These are phyloP conservation scores for Oenanthe sinensis DNA, from an alignment of 129 eudicot genomes.

Conservation along the genomic window DNA sequence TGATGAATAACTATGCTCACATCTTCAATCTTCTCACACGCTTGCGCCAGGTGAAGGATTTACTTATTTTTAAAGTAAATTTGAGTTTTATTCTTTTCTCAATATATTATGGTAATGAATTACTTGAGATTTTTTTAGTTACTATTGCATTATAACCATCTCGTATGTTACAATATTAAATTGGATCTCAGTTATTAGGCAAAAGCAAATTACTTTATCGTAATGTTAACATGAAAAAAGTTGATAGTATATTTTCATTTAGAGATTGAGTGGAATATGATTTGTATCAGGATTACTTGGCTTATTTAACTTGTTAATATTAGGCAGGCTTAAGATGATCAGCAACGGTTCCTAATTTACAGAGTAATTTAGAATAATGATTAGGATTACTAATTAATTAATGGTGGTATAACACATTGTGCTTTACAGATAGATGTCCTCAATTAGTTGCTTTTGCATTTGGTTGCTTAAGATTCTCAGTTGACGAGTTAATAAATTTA, in stretches of 20 bases:
- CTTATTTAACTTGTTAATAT: neutral
- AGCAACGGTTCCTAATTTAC: neutral
- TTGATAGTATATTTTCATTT: neutral
- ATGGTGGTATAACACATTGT: neutral
- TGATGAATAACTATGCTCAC: conserved; percentile 92
- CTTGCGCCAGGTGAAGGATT: conserved; percentile 68
- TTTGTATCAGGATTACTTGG: neutral
- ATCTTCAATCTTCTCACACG: conserved; percentile 92
- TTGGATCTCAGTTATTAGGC: neutral
- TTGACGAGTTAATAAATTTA: neutral
- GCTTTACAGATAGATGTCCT: neutral
- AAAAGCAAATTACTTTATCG: neutral
- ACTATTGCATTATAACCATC: neutral
- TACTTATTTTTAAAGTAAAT: neutral
- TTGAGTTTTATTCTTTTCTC: neutral
- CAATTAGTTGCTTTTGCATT: neutral
- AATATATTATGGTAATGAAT: neutral
- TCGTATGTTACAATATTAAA: neutral
- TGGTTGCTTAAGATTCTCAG: neutral
- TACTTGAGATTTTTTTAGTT: neutral
- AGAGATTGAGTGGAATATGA: neutral
- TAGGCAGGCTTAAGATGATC: neutral
- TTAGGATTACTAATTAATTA: neutral
- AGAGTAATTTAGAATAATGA: neutral
- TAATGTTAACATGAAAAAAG: neutral